Percentiles rank a stretch among this genome's conserved stretches.
phyloP scores from a whole-genome alignment of 2,329 filamentous ascomycete species.

The Aspergillus sclerotialis region DNA sequence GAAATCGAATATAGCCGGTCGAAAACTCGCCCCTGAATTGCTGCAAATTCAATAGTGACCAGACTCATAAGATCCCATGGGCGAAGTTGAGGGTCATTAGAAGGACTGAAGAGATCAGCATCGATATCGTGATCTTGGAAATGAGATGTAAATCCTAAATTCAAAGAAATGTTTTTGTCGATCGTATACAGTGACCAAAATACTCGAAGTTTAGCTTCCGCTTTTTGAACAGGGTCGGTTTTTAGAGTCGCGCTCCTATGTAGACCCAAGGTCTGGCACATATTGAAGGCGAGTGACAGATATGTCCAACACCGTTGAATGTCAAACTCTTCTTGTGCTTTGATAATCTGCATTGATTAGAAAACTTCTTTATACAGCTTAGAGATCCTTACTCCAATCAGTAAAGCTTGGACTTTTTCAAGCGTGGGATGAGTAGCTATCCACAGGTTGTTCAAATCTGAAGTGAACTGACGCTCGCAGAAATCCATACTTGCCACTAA shows the following conservation, averaged over 20 bases:
- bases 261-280: conserved; percentile 16
- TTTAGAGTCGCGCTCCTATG: conserved; percentile 12
- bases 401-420: conserved; percentile 16
- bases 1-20: conserved; percentile 17
- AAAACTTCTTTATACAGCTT: too few relatives aligned
- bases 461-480: conserved; percentile 12
- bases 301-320: conserved; percentile 19
- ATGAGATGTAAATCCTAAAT: conserved; percentile 16
- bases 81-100: conserved; percentile 9
- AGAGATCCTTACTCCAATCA: conserved; percentile 11
- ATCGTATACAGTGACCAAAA: conserved; percentile 21
- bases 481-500: conserved; percentile 7
- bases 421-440: conserved; percentile 15
- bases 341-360: conserved; percentile 12
- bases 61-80: conserved; percentile 19
- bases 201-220: conserved; percentile 15
- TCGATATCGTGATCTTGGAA: conserved; percentile 23
- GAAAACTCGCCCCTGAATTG: conserved; percentile 17
- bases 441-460: conserved; percentile 11
- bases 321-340: conserved; percentile 20
- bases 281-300: conserved; percentile 17
- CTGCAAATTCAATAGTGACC: conserved; percentile 14
- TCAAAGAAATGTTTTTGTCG: conserved; percentile 20
- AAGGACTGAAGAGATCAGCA: conserved; percentile 12
- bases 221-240: conserved; percentile 7